Evolutionary conservation across 2,329 filamentous ascomycete genomes (phyloP).

Genomic region (Alternaria novae-zelandiae): DNA sequence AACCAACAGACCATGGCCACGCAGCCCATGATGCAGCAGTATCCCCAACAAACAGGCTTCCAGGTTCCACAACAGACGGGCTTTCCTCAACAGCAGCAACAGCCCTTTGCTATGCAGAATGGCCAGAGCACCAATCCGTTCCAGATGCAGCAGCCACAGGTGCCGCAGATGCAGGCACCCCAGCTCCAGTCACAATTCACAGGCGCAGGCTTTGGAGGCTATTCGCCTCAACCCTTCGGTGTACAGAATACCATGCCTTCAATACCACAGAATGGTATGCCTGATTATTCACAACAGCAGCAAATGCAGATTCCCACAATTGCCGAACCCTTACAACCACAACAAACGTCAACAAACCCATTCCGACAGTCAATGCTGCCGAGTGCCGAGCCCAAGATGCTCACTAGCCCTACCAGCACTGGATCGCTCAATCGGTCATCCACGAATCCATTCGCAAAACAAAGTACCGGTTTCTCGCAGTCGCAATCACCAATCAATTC

Average conservation of each 20-base stretch:
- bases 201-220: slow-evolving; percentile 84
- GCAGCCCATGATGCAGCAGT: slow-evolving; percentile 44
- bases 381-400: slow-evolving; percentile 35
- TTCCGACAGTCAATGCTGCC: slow-evolving; percentile 89
- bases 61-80: slow-evolving; percentile 53
- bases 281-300: slow-evolving; percentile 53
- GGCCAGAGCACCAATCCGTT: slow-evolving; percentile 85
- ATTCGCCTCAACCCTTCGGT: slow-evolving; percentile 67
- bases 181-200: slow-evolving; percentile 68
- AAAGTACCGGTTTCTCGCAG: slow-evolving; percentile 40
- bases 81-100: slow-evolving; percentile 43
- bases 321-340: slow-evolving; percentile 55
- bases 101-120: slow-evolving; percentile 62
- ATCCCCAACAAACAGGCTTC: slow-evolving; percentile 40
- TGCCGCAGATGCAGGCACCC: slow-evolving; percentile 49
- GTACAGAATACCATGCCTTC: slow-evolving; percentile 52
- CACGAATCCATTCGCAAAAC: slow-evolving; percentile 88
- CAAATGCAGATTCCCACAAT: slow-evolving; percentile 40
- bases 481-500: slow-evolving; percentile 33
- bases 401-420: slow-evolving; percentile 42
- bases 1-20: slow-evolving; percentile 46
- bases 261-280: slow-evolving; percentile 58
- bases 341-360: slow-evolving; percentile 77
- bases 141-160: slow-evolving; percentile 75
- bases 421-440: slow-evolving; percentile 64